phyloP scores from a whole-genome alignment of 1,284 basidiomycete species.

The Rhodotorula sp. region DNA sequence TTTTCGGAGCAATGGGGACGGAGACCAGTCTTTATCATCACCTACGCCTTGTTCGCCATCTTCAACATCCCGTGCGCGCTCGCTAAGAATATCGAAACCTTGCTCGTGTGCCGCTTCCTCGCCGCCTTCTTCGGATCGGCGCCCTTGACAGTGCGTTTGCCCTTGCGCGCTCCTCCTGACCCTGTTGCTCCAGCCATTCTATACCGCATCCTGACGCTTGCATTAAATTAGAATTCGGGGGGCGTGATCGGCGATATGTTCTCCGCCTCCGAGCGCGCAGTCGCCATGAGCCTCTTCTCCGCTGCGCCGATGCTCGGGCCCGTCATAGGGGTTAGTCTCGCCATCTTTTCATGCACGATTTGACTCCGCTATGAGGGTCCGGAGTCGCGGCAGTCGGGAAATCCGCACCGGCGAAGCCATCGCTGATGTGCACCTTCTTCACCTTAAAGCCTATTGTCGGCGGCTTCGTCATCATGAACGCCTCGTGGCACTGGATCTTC shows the following conservation, averaged over 20 bases:
- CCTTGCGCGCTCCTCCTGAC: no score
- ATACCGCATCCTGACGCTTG: no score
- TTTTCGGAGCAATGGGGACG: constrained; percentile 63
- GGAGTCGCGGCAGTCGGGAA: no score
- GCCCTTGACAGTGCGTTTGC: constrained; percentile 54
- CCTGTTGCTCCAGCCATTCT: no score
- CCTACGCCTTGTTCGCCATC: constrained; percentile 59
- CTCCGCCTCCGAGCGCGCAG: constrained; percentile 26
- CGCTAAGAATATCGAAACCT: constrained; percentile 58
- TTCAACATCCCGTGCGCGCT: constrained; percentile 66
- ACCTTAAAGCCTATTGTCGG: constrained; percentile 43
- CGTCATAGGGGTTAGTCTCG: not conserved
- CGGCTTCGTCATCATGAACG: constrained; percentile 49
- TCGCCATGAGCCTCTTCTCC: constrained; percentile 33
- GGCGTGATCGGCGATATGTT: constrained; percentile 60
- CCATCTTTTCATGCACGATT: no score
- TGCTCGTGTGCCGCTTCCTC: constrained; percentile 60
- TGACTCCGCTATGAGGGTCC: no score
- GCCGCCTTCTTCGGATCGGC: constrained; percentile 61
- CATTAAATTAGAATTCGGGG: constrained; percentile 54
- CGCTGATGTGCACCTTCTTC: constrained; percentile 55
- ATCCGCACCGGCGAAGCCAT: no score
- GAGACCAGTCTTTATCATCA: constrained; percentile 57
- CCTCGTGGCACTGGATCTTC: constrained; percentile 58
- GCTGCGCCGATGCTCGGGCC: constrained; percentile 43